phyloP scores from a whole-genome alignment of 495 filamentous ascomycete species.

The Penicillium samsonianum region DNA sequence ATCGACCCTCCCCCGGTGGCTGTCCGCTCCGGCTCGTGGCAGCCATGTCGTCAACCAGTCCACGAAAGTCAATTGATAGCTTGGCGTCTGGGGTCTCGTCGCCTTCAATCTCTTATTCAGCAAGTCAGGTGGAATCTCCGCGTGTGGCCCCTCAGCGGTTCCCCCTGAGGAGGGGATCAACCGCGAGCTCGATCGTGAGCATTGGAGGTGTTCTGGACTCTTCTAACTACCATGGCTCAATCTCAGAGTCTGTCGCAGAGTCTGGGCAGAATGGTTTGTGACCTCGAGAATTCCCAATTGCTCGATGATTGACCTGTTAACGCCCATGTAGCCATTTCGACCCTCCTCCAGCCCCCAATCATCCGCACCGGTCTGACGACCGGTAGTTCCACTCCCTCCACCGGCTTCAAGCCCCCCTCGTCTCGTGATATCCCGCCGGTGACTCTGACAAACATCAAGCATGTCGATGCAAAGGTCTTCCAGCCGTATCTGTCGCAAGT shows the following conservation, averaged over 20 bases:
- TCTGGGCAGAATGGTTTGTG: slow-evolving; percentile 74
- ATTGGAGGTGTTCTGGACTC: slow-evolving; percentile 75
- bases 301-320: slow-evolving; percentile 12
- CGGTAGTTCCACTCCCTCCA: slow-evolving; percentile 65
- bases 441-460: slow-evolving; percentile 83
- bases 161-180: slow-evolving; percentile 71
- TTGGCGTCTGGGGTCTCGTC: slow-evolving; percentile 53
- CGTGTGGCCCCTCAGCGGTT: slow-evolving; percentile 46
- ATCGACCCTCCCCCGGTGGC: slow-evolving; percentile 37
- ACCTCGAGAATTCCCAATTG: neutral
- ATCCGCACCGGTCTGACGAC: slow-evolving; percentile 82
- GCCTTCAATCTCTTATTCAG: slow-evolving; percentile 57
- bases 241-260: slow-evolving; percentile 77
- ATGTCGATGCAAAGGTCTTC: slow-evolving; percentile 78
- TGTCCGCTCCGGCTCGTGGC: slow-evolving; percentile 42
- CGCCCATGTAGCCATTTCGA: slow-evolving; percentile 73
- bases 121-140: slow-evolving; percentile 49
- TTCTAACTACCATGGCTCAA: slow-evolving; percentile 56
- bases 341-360: slow-evolving; percentile 85
- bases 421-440: slow-evolving; percentile 93
- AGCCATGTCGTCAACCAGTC: slow-evolving; percentile 65
- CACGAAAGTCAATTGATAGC: slow-evolving; percentile 72
- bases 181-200: slow-evolving; percentile 83
- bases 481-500: slow-evolving; percentile 81
- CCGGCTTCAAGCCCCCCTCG: slow-evolving; percentile 79